Base-by-base conservation (phyloP, 2,329 filamentous ascomycete species). In the Harringtonia aguacate region DNA sequence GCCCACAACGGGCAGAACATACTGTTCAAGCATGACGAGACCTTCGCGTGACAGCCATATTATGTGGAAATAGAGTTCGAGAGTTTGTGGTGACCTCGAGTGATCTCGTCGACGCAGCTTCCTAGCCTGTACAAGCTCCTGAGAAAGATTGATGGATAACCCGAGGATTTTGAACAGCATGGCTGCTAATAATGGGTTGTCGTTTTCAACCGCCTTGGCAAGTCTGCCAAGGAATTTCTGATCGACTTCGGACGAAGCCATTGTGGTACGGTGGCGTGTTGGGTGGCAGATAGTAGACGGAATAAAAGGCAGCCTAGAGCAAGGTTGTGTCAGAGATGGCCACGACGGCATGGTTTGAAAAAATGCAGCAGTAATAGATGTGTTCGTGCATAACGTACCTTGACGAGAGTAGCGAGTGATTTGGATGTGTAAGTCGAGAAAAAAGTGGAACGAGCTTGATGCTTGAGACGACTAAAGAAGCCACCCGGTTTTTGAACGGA, bases 231-330 rank as follows among this genome's bases (percentile, higher is more conserved):
- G 75, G 65, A 94, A 95, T 68, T 97, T 98, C 68, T 95, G 89
- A 63, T 98, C 92, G 50, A 97, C 87, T 66, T 95, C 87, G 48
- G 88, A 92, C 60, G 89, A 92, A 67, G 92, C 92, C 92, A 97
- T 98, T 50, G 59, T 58, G 48, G n/a, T 10, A 14, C 24, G 17
- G 24, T 10, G 24, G 24, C 24, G 6, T 27, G 24, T 27, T 27
- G 24, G 24, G 10, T 27, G 24, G 24, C 24, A 27, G 24, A 27
- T 27, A 10, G 24, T 6, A 27, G 24, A 27, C 6, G 24, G 10
- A 7, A 27, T 6, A 27, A 27, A 10, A 27, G 24, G 10, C 24
- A 10, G 10, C 10, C 24, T 27, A 27, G 10, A 7, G 24, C 10
- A 27, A 27, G 24, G 24, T 10, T 27, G 7, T 27, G 24, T 27